Conservation (phyloP, 2,329 filamentous ascomycete genomes). For the Elsinoe australis region DNA sequence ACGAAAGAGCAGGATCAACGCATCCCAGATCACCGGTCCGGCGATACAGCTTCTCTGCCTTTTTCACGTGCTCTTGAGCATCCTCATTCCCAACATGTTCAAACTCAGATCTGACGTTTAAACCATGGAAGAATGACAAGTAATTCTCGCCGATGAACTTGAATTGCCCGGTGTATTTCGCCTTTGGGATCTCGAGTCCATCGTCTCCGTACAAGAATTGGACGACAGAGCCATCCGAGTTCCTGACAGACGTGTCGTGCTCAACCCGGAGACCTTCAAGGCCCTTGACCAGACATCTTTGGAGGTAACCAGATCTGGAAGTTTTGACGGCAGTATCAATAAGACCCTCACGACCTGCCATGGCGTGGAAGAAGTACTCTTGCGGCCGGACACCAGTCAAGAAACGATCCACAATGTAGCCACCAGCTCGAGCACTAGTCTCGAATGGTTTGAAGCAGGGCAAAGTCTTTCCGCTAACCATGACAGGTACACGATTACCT, state of each 20-base stretch:
- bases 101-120: slow-evolving; percentile 54
- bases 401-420: slow-evolving; percentile 92
- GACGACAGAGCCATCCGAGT: slow-evolving; percentile 84
- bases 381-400: slow-evolving; percentile 95
- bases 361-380: slow-evolving; percentile 99
- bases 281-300: slow-evolving; percentile 95
- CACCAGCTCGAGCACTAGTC: slow-evolving; percentile 78
- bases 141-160: slow-evolving; percentile 84
- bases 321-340: slow-evolving; percentile 99
- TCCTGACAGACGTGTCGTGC: slow-evolving; percentile 89
- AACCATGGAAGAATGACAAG: slow-evolving; percentile 66
- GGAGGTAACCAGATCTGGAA: slow-evolving; percentile 89
- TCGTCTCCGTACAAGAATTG: slow-evolving; percentile 98
- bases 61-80: slow-evolving; percentile 53
- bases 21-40: slow-evolving; percentile 61
- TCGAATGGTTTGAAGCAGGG: slow-evolving; percentile 93
- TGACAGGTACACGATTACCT: slow-evolving; percentile 85
- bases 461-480: slow-evolving; percentile 95
- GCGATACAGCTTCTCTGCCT: slow-evolving; percentile 67
- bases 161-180: slow-evolving; percentile 85
- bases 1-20: slow-evolving; percentile 66
- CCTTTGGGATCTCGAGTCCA: slow-evolving; percentile 86
- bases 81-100: slow-evolving; percentile 59
- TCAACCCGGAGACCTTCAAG: slow-evolving; percentile 91
- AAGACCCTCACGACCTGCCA: slow-evolving; percentile 95